A percentile compares a stretch with the other conserved stretches of the same genome.
Conservation (phyloP, 441 rosid genomes). For the Adansonia grandidieri region DNA sequence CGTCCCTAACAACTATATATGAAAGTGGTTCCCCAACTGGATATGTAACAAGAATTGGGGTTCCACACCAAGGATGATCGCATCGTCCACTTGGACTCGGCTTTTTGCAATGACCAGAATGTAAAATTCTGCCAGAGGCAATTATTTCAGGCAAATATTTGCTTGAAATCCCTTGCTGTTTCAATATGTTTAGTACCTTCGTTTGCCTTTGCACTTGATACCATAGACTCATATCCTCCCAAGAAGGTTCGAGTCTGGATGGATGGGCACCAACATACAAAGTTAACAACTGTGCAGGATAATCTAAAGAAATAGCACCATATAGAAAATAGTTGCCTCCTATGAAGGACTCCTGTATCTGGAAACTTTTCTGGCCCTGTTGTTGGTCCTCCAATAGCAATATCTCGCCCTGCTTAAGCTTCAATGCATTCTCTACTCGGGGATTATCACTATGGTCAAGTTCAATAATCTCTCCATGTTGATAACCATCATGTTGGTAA, state of each 20-base stretch:
- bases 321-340: conserved; percentile 53
- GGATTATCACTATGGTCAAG: conserved; percentile 39
- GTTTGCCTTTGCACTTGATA: conserved; percentile 76
- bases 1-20: conserved; percentile 44
- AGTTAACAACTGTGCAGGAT: conserved; percentile 42
- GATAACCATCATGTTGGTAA: conserved; percentile 38
- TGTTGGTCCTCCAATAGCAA: conserved; percentile 53
- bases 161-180: conserved; percentile 49
- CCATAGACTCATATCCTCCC: conserved; percentile 76
- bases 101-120: conserved; percentile 56
- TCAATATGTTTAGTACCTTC: conserved; percentile 61
- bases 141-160: conserved; percentile 57
- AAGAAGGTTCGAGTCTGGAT: conserved; percentile 62
- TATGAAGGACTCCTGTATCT: conserved; percentile 49
- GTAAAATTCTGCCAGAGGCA: conserved; percentile 59
- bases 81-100: conserved; percentile 54
- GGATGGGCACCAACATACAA: conserved; percentile 69
- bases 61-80: conserved; percentile 68
- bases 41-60: conserved; percentile 61
- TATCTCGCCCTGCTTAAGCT: conserved; percentile 49
- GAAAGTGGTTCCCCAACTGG: conserved; percentile 67
- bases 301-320: conserved; percentile 44
- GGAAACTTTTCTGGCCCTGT: conserved; percentile 55
- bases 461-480: conserved; percentile 56
- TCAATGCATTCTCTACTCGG: conserved; percentile 41